Evolutionary conservation across 2,329 filamentous ascomycete genomes (phyloP).

Genomic region (Decorospora gaudefroyi): DNA sequence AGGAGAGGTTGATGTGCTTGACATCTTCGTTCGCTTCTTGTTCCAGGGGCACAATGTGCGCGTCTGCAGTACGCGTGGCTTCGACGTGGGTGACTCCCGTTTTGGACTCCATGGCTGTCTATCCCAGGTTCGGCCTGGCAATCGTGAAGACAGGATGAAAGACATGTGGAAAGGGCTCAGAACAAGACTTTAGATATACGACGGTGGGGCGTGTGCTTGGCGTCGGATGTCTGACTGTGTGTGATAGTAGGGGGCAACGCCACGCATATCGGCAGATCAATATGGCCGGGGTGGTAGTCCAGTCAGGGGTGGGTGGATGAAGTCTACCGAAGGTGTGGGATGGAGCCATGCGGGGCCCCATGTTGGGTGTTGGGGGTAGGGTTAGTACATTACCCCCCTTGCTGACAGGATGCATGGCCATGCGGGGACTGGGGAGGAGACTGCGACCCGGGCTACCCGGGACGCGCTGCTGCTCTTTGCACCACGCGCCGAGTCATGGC

Average conservation of each 20-base stretch:
- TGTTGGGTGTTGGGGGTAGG: too few species aligned
- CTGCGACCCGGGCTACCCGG: background rate
- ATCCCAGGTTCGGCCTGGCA: too few species aligned
- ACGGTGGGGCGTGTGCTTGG: slow-evolving; percentile 2
- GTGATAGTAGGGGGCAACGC: slow-evolving; percentile 3
- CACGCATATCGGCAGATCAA: slow-evolving; percentile 22
- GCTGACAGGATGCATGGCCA: too few species aligned
- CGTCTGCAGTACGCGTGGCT: slow-evolving; percentile 11
- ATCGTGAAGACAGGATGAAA: background rate
- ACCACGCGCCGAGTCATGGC: background rate
- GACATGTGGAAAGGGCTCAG: background rate
- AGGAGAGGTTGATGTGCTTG: slow-evolving; percentile 56
- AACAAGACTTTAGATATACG: background rate
- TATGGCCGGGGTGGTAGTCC: slow-evolving; percentile 2
- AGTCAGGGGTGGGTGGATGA: slow-evolving; percentile 8
- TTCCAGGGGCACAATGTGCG: slow-evolving; percentile 33
- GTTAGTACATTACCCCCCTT: too few species aligned
- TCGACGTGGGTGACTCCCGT: slow-evolving; percentile 21
- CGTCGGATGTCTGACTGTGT: slow-evolving; percentile 1
- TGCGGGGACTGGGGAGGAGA: slow-evolving; percentile 8
- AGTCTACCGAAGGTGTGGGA: slow-evolving; percentile 8
- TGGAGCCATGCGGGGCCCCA: slow-evolving; percentile 20
- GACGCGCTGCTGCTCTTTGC: background rate
- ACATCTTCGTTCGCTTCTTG: slow-evolving; percentile 37
- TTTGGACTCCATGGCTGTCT: slow-evolving; percentile 28